These are phyloP conservation scores for Saprolegnia parasitica DNA, from an alignment of 352 stramenopile genomes.

Conservation along the genomic window DNA sequence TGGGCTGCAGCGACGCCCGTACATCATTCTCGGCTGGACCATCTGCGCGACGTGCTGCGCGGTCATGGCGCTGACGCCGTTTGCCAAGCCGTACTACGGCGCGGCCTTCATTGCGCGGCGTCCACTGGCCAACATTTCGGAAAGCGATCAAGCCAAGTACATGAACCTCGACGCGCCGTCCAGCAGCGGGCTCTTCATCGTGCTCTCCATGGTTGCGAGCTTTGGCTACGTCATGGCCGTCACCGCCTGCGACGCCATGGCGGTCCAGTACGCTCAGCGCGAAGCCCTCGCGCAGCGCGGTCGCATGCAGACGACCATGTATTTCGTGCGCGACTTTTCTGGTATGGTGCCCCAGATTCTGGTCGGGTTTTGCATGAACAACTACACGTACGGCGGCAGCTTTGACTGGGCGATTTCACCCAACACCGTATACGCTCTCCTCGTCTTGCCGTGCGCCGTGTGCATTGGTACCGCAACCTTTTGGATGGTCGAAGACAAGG, in stretches of 20 bases:
- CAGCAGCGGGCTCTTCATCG: conserved; percentile 44
- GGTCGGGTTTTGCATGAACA: conserved; percentile 50
- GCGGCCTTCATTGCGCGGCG: conserved; percentile 34
- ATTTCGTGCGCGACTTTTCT: conserved; percentile 46
- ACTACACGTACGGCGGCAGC: conserved; percentile 47
- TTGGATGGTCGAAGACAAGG: conserved; percentile 33
- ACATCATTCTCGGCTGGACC: conserved; percentile 55
- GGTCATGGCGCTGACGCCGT: conserved; percentile 41
- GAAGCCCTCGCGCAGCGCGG: conserved; percentile 37
- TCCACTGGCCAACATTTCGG: conserved; percentile 33
- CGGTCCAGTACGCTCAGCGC: conserved; percentile 16
- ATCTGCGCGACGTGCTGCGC: conserved; percentile 35
- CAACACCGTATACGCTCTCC: conserved; percentile 42
- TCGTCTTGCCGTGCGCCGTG: conserved; percentile 31
- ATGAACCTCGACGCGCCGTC: conserved; percentile 46
- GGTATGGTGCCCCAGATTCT: conserved; percentile 41
- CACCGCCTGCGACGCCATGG: conserved; percentile 44
- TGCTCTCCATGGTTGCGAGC: conserved; percentile 62
- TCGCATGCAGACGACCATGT: conserved; percentile 46
- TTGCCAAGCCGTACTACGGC: conserved; percentile 44
- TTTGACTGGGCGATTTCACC: conserved; percentile 55
- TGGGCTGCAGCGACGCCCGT: conserved; percentile 48
- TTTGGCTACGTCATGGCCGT: conserved; percentile 61
- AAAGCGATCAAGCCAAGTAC: conserved; percentile 30
- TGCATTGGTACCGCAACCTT: conserved; percentile 36